Evolutionary conservation across 768 basidiomycete genomes (phyloP), one percentile per base, ranked within the genome.

Genomic region (Mycena indigotica): DNA sequence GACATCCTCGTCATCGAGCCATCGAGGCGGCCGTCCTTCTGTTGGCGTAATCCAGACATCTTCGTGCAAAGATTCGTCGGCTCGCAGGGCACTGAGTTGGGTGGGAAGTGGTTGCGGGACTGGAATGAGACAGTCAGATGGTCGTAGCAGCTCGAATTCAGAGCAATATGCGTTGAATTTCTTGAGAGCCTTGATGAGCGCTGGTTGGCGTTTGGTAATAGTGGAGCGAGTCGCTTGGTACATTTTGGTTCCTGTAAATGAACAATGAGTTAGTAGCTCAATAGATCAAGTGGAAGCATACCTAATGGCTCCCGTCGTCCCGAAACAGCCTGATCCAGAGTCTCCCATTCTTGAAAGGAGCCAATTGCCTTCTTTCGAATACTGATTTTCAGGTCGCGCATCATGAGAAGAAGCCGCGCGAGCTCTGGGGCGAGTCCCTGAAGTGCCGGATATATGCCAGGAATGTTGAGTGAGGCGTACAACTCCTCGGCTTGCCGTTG

Each of bases 381-480:
- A 49, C 66, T 66, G 15, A 67, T 70, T 39, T 69, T 71, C 13
- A 69, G 57, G 30, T 70, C 64, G 0, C 57, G 52, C 24, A 69
- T 73, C 58, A 75, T 66, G 2, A 78, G 54, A 0, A 79, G 67
- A 0, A 60, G 66, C 4, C 57, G 56, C 2, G 76, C 63, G 54
- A 75, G 75, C 6, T 70, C 61, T 2, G 69, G 40, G 19, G 66
- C 54, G 13, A 73, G 35, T 8, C 65, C 65, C 23, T 61, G 32
- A n/a, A 78, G 71, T 25, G 72, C 72, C 0, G 73, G 76, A 38
- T 71, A 75, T 5, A 39, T n/a, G 3, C 70, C 62, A 1, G 63
- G 65, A 5, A 77, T 55, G 40, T 78, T 75, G 17, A 78, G 61
- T 0, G 73, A 70, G 1, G 65, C 32, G 60, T 75, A 78, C 0